Conservation (phyloP, 805 yeast species). For the Ascoidea asiatica region DNA sequence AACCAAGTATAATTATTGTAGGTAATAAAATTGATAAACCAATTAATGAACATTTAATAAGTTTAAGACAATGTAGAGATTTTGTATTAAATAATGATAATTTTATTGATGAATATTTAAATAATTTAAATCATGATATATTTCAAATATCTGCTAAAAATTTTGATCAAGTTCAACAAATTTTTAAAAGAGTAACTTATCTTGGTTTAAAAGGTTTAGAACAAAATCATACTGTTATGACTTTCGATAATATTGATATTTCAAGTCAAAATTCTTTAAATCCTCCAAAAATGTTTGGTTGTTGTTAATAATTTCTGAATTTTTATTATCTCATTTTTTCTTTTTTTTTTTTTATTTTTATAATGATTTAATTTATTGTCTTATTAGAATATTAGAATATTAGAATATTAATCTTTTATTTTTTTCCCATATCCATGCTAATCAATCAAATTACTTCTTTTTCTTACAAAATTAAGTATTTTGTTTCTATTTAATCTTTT, state of each 20-base stretch:
- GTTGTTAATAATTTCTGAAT: neutral
- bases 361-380: too few relatives aligned
- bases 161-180: slow-evolving; percentile 15
- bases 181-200: slow-evolving; percentile 24
- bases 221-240: slow-evolving; percentile 13
- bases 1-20: slow-evolving; percentile 35
- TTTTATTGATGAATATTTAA: slow-evolving; percentile 7
- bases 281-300: neutral
- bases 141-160: slow-evolving; percentile 8
- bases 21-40: slow-evolving; percentile 36
- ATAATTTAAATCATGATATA: slow-evolving; percentile 6
- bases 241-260: slow-evolving; percentile 22
- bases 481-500: neutral
- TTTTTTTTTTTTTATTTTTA: too few relatives aligned
- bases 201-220: slow-evolving; percentile 17
- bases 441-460: neutral
- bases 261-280: slow-evolving; percentile 3
- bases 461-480: too few relatives aligned
- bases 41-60: slow-evolving; percentile 6
- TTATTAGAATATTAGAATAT: too few relatives aligned
- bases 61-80: slow-evolving; percentile 8
- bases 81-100: slow-evolving; percentile 1
- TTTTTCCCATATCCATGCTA: neutral
- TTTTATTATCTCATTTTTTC: neutral
- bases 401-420: neutral